Conservation (phyloP, 495 filamentous ascomycete species). For the Xylaria nigripes region DNA sequence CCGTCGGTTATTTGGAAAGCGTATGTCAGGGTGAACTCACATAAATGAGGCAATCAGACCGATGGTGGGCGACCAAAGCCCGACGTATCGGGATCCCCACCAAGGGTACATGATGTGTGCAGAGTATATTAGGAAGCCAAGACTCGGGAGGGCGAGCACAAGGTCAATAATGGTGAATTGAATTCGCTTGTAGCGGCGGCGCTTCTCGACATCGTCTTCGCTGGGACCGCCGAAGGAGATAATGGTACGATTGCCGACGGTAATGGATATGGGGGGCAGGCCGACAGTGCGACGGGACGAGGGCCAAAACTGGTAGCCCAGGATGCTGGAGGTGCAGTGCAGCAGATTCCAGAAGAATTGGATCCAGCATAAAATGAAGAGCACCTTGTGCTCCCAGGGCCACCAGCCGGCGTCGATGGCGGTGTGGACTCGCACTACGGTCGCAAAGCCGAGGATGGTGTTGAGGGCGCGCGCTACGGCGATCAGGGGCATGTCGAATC, state of each 20-base stretch:
- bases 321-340: slow-evolving; percentile 13
- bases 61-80: slow-evolving; percentile 22
- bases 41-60: slow-evolving; percentile 20
- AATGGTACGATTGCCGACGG: slow-evolving; percentile 16
- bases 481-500: slow-evolving; percentile 21
- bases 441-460: slow-evolving; percentile 17
- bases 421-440: slow-evolving; percentile 19
- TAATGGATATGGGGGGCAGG: slow-evolving; percentile 17
- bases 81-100: slow-evolving; percentile 24
- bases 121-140: slow-evolving; percentile 21
- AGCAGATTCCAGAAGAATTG: slow-evolving; percentile 20
- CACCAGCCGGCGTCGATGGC: slow-evolving; percentile 24
- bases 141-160: slow-evolving; percentile 16
- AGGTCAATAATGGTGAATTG: slow-evolving; percentile 21
- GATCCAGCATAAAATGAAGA: slow-evolving; percentile 21
- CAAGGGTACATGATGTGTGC: slow-evolving; percentile 24
- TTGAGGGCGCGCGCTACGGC: slow-evolving; percentile 19
- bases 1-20: too few relatives aligned
- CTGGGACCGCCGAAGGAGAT: slow-evolving; percentile 19
- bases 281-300: slow-evolving; percentile 20
- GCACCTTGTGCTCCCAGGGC: slow-evolving; percentile 24
- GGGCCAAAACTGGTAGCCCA: slow-evolving; percentile 23
- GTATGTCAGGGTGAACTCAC: slow-evolving; percentile 15
- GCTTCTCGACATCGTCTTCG: slow-evolving; percentile 17
- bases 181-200: slow-evolving; percentile 18